Evolutionary conservation across 805 yeast species (phyloP).

Genomic region (Kodamaea leandrae): DNA sequence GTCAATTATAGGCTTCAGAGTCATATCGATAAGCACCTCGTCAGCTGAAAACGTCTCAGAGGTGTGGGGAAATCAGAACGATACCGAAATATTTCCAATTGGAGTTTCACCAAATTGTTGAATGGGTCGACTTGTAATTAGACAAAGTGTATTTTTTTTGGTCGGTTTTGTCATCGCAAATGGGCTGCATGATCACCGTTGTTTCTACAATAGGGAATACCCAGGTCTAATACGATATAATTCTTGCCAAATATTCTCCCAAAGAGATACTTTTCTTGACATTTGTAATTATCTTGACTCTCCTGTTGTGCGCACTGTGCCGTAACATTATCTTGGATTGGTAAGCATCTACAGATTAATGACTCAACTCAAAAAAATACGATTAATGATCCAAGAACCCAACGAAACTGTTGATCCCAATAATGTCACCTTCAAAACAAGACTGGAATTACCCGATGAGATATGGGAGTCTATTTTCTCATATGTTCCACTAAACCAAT

Average conservation of each 20-base stretch:
- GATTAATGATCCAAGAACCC: background rate
- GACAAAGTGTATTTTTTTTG: no score
- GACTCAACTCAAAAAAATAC: background rate
- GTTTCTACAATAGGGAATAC: background rate
- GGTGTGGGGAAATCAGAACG: no score
- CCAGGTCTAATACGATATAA: no score
- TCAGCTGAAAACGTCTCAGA: background rate
- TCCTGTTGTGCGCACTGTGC: no score
- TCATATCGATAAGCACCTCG: background rate
- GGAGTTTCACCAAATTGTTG: background rate
- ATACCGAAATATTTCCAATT: no score
- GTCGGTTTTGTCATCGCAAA: background rate
- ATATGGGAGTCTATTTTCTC: conserved; percentile 9
- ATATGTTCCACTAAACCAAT: conserved; percentile 5
- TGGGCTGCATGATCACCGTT: background rate
- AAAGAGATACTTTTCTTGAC: no score
- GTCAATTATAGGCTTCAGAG: background rate
- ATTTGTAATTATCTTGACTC: no score
- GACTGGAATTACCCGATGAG: conserved; percentile 13
- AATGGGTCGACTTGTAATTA: background rate
- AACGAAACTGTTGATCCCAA: background rate
- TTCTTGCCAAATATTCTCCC: no score
- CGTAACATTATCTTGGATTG: background rate
- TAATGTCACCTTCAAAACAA: background rate
- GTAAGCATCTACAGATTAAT: background rate